These are phyloP conservation scores for Leccinum broughii DNA, from an alignment of 768 basidiomycete species.

Conservation along the genomic window DNA sequence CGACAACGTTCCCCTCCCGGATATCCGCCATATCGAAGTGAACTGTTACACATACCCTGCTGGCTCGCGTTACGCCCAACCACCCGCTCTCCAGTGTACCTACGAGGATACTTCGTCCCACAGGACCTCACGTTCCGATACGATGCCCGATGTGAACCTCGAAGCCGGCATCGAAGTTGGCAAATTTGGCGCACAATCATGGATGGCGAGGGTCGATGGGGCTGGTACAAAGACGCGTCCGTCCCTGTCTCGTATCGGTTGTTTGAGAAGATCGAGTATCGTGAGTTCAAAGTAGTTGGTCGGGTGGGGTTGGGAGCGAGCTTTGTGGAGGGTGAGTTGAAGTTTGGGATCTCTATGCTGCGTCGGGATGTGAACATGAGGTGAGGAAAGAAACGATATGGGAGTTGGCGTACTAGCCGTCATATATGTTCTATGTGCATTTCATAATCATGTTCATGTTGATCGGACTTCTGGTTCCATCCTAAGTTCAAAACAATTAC, in stretches of 20 bases:
- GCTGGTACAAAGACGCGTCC: constrained; percentile 42
- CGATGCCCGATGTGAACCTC: neutral
- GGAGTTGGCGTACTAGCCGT: neutral
- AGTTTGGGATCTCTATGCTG: constrained; percentile 47
- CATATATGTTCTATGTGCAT: neutral
- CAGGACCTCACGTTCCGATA: neutral
- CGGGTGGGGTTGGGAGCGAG: constrained; percentile 37
- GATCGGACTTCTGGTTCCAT: no score
- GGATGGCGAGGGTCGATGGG: constrained; percentile 23
- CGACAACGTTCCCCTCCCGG: constrained; percentile 8
- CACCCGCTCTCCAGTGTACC: constrained; percentile 10
- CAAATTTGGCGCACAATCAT: constrained; percentile 13
- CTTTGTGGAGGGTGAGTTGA: constrained; percentile 25
- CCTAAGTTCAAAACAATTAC: no score
- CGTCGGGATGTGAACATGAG: constrained; percentile 40
- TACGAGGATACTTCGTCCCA: constrained; percentile 18
- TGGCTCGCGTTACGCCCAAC: constrained; percentile 4
- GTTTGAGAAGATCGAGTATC: constrained; percentile 48
- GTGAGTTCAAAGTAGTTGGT: constrained; percentile 41
- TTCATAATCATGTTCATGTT: neutral
- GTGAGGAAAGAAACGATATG: neutral
- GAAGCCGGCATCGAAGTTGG: constrained; percentile 26
- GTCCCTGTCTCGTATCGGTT: constrained; percentile 49
- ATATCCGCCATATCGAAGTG: constrained; percentile 21
- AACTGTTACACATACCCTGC: constrained; percentile 18